Base-by-base conservation (phyloP, 139 green algal genomes). In the Ulvella scutata region DNA sequence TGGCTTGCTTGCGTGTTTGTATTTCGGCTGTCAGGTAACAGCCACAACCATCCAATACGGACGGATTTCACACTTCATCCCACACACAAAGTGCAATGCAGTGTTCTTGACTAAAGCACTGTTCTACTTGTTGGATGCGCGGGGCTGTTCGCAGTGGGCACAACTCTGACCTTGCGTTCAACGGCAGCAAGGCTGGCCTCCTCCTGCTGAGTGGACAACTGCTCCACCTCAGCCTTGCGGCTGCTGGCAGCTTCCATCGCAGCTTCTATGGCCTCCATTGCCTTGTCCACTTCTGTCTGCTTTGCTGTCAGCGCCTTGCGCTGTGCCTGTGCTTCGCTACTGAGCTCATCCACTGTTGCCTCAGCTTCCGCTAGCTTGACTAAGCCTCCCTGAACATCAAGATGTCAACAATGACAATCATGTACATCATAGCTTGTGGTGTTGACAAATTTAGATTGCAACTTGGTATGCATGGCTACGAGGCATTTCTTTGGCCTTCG, bases 311-410 rank as follows among this genome's bases (percentile, higher is more conserved):
- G 84, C 79, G 88, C 62, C 37, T 72, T 74, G 0, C 85, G 77
- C 81, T 94, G 87, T 72, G 84, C 74, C 60, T 80, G 77, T 3
- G 89, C 89, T 43, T 87, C 77, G 20, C 74, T 75, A 35, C 77
- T 85, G 2, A 94, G 82, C 4, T 76, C 82, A 73, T 92, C 87
- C 31, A 94, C 87, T 4, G 83, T 89, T 10, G 39, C 35, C 17
- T 82, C 85, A 3, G 90, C 90, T 67, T 93, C 90, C 3, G 82
- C 79, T 40, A 96, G 84, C 76, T 92, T 92, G 61, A 36, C 40
- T 4, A 96, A 78, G 20, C 90, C 90, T 51, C 83, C 82, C 79
- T 85, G 78, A 35, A 81, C 6, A 37, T 74, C 20, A 23, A 17
- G 17, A 31, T 60, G 43, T 72, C 40, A 59, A 59, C 40, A 59